Conservation (phyloP, 192 early-diverging fungal genomes). For the Gryganskiella cystojenkinii region DNA sequence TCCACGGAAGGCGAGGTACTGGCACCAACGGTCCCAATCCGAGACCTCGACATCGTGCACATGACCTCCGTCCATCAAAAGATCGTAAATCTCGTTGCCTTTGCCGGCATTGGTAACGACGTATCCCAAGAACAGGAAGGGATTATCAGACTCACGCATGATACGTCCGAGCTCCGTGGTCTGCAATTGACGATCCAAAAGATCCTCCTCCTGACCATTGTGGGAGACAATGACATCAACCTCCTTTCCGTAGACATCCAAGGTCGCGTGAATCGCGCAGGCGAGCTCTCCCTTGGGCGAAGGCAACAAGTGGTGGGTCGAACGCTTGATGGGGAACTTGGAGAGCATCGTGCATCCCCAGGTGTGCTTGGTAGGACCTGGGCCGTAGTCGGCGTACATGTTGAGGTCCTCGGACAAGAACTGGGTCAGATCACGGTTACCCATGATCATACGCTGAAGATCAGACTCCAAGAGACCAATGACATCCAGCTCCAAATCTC, state of each 20-base stretch:
- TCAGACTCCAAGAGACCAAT: conserved; percentile 85
- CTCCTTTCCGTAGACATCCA: conserved; percentile 81
- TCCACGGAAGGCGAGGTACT: conserved; percentile 85
- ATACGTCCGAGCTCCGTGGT: conserved; percentile 83
- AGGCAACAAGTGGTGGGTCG: conserved; percentile 80
- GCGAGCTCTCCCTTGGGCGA: conserved; percentile 85
- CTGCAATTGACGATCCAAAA: conserved; percentile 77
- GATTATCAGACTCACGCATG: conserved; percentile 77
- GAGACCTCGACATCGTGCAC: conserved; percentile 82
- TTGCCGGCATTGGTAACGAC: conserved; percentile 80
- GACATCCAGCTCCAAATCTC: conserved; percentile 83
- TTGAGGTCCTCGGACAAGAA: conserved; percentile 79
- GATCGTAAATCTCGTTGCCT: conserved; percentile 64
- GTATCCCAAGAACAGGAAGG: conserved; percentile 84
- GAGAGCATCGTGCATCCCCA: conserved; percentile 89
- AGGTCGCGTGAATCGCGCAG: conserved; percentile 87
- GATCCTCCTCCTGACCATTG: conserved; percentile 86
- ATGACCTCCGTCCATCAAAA: conserved; percentile 72
- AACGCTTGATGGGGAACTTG: conserved; percentile 83
- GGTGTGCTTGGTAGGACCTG: conserved; percentile 87
- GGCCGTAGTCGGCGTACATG: conserved; percentile 85
- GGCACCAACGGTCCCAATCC: conserved; percentile 85
- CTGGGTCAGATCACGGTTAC: conserved; percentile 85
- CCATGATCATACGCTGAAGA: conserved; percentile 85
- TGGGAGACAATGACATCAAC: conserved; percentile 87